Evolutionary conservation across 2,329 filamentous ascomycete species (phyloP).

Genomic region (Lachnellula willkommii): DNA sequence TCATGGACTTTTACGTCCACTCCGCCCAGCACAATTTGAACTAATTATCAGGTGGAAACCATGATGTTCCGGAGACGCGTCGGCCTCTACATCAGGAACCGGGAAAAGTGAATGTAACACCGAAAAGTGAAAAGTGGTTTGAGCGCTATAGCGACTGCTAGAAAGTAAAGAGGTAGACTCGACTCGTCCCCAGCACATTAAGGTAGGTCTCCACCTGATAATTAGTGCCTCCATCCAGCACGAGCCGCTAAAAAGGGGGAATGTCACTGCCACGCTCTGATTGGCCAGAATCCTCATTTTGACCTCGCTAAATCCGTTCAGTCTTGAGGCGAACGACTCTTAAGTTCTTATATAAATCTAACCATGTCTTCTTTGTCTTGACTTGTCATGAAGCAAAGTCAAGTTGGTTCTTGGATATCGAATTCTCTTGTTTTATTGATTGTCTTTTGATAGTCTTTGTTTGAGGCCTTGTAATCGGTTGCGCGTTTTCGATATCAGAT

Average conservation of each 20-base stretch:
- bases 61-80: too few species aligned
- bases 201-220: too few species aligned
- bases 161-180: too few species aligned
- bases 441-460: neutral
- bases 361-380: neutral
- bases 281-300: slow-evolving; percentile 24
- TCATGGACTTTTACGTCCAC: too few species aligned
- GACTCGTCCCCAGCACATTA: too few species aligned
- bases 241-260: neutral
- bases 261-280: slow-evolving; percentile 5
- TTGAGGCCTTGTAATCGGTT: slow-evolving; percentile 16
- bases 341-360: neutral
- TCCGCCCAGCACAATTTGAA: neutral
- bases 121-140: too few species aligned
- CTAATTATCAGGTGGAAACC: too few species aligned
- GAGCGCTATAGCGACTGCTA: too few species aligned
- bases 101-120: too few species aligned
- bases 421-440: neutral
- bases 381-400: neutral
- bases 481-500: neutral
- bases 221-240: too few species aligned
- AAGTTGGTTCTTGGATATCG: neutral
- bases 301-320: neutral
- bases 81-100: too few species aligned
- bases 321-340: neutral